Percentiles rank a stretch among this genome's conserved stretches.
Conservation (phyloP, 1,139 yeast genomes). For the Hyphopichia fennica region DNA sequence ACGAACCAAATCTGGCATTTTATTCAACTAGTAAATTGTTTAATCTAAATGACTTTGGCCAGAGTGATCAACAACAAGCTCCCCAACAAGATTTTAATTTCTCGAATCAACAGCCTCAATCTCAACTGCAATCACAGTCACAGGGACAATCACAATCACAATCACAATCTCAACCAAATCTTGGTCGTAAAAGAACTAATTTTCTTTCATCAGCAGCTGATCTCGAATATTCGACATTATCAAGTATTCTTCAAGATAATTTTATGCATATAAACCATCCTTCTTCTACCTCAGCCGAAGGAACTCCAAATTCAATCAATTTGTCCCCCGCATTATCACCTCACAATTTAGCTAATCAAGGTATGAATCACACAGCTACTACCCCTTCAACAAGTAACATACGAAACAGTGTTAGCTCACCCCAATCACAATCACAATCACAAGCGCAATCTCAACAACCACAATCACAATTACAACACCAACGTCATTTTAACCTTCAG, state of each 20-base stretch:
- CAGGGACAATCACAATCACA: background rate
- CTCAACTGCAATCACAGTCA: no score
- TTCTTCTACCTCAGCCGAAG: conserved; percentile 37
- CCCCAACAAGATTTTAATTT: conserved; percentile 2
- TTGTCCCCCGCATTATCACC: conserved; percentile 44
- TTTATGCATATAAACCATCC: conserved; percentile 25
- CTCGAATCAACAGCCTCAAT: background rate
- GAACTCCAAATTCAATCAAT: conserved; percentile 39
- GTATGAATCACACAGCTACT: conserved; percentile 1
- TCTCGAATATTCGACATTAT: conserved; percentile 72
- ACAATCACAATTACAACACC: background rate
- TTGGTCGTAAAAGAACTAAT: conserved; percentile 26
- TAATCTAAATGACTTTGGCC: conserved; percentile 3
- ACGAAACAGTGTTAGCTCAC: conserved; percentile 6
- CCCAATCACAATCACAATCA: background rate
- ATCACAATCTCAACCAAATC: conserved; percentile 3
- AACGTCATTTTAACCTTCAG: background rate
- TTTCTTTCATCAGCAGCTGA: conserved; percentile 79
- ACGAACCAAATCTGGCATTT: conserved; percentile 1
- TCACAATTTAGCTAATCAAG: conserved; percentile 13
- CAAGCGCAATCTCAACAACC: conserved; percentile 1
- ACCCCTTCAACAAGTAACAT: conserved; percentile 2
- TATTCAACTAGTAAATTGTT: background rate
- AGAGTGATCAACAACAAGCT: background rate
- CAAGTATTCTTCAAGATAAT: conserved; percentile 67